Percentiles rank a stretch among this genome's conserved stretches.
Conservation (phyloP, 768 basidiomycete genomes). For the Omphalotus guepiniiformis region DNA sequence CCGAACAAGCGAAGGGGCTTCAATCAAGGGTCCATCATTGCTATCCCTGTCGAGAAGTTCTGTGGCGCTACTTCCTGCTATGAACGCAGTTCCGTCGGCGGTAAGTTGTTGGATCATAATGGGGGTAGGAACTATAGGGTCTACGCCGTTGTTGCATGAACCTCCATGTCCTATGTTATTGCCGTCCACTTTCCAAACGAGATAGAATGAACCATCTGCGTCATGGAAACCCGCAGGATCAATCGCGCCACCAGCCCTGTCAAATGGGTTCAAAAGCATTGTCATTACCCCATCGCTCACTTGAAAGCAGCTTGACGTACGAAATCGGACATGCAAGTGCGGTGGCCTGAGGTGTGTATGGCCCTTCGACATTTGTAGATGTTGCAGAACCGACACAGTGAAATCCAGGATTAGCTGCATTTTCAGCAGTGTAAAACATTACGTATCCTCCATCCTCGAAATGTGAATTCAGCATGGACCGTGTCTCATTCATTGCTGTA, state of each 20-base stretch:
- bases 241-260: slow-evolving; percentile 2
- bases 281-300: background rate
- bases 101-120: slow-evolving; percentile 19
- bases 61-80: slow-evolving; percentile 15
- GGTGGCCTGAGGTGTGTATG: slow-evolving; percentile 15
- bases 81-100: slow-evolving; percentile 18
- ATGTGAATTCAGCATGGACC: background rate
- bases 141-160: slow-evolving; percentile 20
- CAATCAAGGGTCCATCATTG: slow-evolving; percentile 25
- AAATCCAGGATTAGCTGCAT: slow-evolving; percentile 2
- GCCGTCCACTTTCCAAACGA: slow-evolving; percentile 29
- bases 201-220: slow-evolving; percentile 17
- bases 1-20: slow-evolving; percentile 23
- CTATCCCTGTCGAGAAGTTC: slow-evolving; percentile 22
- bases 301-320: background rate
- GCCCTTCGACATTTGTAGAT: slow-evolving; percentile 15
- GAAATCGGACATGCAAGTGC: slow-evolving; percentile 2
- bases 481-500: background rate
- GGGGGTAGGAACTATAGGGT: slow-evolving; percentile 10
- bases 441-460: slow-evolving; percentile 12
- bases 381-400: slow-evolving; percentile 22
- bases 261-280: background rate
- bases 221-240: slow-evolving; percentile 5
- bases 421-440: slow-evolving; percentile 14
- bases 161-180: slow-evolving; percentile 26